Evolutionary conservation across 768 basidiomycete species (phyloP).

Genomic region (Russula olivacea): DNA sequence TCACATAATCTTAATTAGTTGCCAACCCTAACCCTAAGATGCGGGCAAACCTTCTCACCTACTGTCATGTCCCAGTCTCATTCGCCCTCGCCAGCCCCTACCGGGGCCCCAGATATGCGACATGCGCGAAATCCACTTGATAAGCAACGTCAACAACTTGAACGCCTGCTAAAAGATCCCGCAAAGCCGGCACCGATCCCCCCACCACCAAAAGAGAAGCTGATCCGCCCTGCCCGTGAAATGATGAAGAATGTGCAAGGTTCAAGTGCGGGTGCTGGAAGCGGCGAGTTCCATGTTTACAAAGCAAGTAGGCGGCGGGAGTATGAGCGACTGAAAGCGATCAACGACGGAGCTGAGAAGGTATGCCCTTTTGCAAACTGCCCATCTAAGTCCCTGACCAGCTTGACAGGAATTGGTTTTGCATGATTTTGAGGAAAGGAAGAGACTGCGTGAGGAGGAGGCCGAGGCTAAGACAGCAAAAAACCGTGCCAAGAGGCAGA

Average conservation of each 20-base stretch:
- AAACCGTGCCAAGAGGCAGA: constrained; percentile 89
- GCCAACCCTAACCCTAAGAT: constrained; percentile 19
- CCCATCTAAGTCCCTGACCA: not conserved
- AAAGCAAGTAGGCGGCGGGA: constrained; percentile 91
- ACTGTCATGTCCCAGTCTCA: constrained; percentile 29
- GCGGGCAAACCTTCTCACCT: not conserved
- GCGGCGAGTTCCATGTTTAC: constrained; percentile 98
- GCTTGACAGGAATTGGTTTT: constrained; percentile 57
- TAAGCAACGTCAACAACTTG: constrained; percentile 61
- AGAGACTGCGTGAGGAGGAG: constrained; percentile 59
- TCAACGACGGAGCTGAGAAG: constrained; percentile 77
- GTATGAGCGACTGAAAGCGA: constrained; percentile 87
- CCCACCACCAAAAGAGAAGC: constrained; percentile 74
- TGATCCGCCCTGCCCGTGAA: constrained; percentile 73
- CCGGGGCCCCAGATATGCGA: constrained; percentile 28
- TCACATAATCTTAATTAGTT: not conserved
- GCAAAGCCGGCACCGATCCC: constrained; percentile 76
- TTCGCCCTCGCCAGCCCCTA: constrained; percentile 30
- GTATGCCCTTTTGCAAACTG: constrained; percentile 40
- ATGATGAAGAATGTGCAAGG: constrained; percentile 99
- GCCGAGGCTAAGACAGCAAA: constrained; percentile 90
- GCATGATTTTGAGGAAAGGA: constrained; percentile 69
- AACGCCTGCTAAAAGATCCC: constrained; percentile 86
- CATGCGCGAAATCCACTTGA: constrained; percentile 51
- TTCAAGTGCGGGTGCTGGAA: constrained; percentile 93